Evolutionary conservation across 1,139 yeast genomes (phyloP).

Genomic region (Saccharomyces hybrid): DNA sequence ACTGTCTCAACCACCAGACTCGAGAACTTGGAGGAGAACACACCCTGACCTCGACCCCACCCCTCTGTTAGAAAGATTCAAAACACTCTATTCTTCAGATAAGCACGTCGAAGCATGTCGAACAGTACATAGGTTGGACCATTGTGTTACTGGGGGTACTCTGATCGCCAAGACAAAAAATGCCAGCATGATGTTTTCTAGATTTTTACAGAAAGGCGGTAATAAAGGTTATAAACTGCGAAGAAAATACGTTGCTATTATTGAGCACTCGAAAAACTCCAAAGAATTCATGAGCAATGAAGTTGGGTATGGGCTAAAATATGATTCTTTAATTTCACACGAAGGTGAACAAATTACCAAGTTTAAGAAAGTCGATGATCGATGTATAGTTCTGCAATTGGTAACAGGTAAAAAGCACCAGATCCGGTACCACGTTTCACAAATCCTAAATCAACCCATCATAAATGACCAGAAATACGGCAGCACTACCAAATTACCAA

Average conservation of each 20-base stretch:
- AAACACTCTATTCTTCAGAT: slow-evolving; percentile 3
- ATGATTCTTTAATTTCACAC: slow-evolving; percentile 7
- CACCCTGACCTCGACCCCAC: slow-evolving; percentile 10
- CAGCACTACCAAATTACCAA: slow-evolving; percentile 15
- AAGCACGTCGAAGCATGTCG: slow-evolving; percentile 12
- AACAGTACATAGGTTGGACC: slow-evolving; percentile 34
- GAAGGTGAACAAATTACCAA: slow-evolving; percentile 6
- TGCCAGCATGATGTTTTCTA: slow-evolving; percentile 30
- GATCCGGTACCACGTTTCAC: slow-evolving; percentile 33
- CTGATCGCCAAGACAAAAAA: slow-evolving; percentile 29
- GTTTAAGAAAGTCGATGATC: slow-evolving; percentile 17
- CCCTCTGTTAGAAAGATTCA: slow-evolving; percentile 15
- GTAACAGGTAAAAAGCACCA: slow-evolving; percentile 43
- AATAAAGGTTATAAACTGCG: slow-evolving; percentile 29
- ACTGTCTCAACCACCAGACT: slow-evolving; percentile 21
- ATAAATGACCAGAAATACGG: slow-evolving; percentile 27
- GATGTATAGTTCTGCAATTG: slow-evolving; percentile 32
- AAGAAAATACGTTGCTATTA: slow-evolving; percentile 26
- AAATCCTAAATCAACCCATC: slow-evolving; percentile 22
- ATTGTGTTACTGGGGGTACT: slow-evolving; percentile 35
- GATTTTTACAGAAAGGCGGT: slow-evolving; percentile 30
- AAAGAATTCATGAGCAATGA: neutral
- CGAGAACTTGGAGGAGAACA: slow-evolving; percentile 7
- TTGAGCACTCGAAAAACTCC: slow-evolving; percentile 3
- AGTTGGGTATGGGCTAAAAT: slow-evolving; percentile 7